These are phyloP conservation scores for Udeniomyces megalosporus DNA, from an alignment of 768 basidiomycete genomes.

Conservation along the genomic window DNA sequence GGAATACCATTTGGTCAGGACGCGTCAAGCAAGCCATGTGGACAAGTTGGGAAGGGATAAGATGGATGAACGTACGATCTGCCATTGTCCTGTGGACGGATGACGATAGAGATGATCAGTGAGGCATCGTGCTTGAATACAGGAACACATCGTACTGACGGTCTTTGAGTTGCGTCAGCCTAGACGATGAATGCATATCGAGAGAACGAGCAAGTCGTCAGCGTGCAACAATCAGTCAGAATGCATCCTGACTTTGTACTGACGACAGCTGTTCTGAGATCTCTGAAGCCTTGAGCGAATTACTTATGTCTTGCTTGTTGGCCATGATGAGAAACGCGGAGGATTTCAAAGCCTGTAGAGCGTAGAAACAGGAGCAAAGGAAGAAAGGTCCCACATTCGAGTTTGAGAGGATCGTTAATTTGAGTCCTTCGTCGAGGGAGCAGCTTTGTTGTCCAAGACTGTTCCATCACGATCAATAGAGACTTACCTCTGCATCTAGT, in stretches of 20 bases:
- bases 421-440: too few species aligned
- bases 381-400: not conserved
- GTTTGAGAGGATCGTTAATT: not conserved
- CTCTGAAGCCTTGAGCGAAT: not conserved
- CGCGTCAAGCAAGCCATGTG: not conserved
- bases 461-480: too few species aligned
- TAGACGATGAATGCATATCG: not conserved
- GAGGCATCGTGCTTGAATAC: not conserved
- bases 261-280: not conserved
- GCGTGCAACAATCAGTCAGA: not conserved
- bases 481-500: slow-evolving; percentile 9
- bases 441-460: too few species aligned
- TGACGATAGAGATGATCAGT: not conserved
- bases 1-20: not conserved
- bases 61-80: slow-evolving; percentile 6
- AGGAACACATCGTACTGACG: not conserved
- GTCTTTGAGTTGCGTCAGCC: slow-evolving; percentile 14
- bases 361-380: not conserved
- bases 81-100: slow-evolving; percentile 5
- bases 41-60: too few species aligned
- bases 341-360: not conserved
- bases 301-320: not conserved
- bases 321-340: not conserved
- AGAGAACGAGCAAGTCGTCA: not conserved
- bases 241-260: not conserved